Conservation (phyloP, 192 early-diverging fungal genomes). For the Coemansia sp. region DNA sequence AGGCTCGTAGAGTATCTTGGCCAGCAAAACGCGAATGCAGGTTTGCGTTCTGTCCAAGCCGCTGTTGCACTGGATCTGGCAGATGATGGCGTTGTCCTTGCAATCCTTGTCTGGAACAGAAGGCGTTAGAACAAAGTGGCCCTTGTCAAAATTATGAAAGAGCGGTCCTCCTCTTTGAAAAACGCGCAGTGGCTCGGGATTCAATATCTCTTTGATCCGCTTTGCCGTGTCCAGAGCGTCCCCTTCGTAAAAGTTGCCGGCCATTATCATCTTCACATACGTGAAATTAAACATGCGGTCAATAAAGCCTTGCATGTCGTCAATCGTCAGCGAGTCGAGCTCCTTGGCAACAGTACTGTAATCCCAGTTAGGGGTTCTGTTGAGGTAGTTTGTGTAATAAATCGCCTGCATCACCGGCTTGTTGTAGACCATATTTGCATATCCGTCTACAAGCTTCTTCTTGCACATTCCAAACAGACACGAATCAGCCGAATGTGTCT, state of each 20-base stretch:
- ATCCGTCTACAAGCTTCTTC: conserved; percentile 58
- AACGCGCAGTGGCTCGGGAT: conserved; percentile 52
- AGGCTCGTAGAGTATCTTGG: conserved; percentile 71
- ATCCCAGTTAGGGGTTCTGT: conserved; percentile 52
- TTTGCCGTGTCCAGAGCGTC: conserved; percentile 60
- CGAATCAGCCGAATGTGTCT: not conserved
- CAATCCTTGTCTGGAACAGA: conserved; percentile 61
- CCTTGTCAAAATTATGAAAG: conserved; percentile 15
- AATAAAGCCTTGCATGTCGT: conserved; percentile 67
- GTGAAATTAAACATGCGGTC: conserved; percentile 63
- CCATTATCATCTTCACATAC: conserved; percentile 69
- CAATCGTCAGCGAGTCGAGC: conserved; percentile 63
- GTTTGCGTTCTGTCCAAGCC: conserved; percentile 57
- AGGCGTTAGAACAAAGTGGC: conserved; percentile 12
- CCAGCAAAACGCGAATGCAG: conserved; percentile 59
- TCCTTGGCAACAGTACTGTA: conserved; percentile 63
- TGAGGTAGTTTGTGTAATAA: conserved; percentile 19
- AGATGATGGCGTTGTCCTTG: conserved; percentile 77
- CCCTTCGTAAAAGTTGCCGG: conserved; percentile 70
- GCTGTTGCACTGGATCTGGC: conserved; percentile 71
- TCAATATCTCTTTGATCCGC: conserved; percentile 55
- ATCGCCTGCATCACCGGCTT: conserved; percentile 66
- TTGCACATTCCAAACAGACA: conserved; percentile 15
- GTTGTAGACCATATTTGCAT: conserved; percentile 16
- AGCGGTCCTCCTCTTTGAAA: not conserved